Evolutionary conservation across 805 yeast genomes (phyloP).

Genomic region (Candida nemodendra): DNA sequence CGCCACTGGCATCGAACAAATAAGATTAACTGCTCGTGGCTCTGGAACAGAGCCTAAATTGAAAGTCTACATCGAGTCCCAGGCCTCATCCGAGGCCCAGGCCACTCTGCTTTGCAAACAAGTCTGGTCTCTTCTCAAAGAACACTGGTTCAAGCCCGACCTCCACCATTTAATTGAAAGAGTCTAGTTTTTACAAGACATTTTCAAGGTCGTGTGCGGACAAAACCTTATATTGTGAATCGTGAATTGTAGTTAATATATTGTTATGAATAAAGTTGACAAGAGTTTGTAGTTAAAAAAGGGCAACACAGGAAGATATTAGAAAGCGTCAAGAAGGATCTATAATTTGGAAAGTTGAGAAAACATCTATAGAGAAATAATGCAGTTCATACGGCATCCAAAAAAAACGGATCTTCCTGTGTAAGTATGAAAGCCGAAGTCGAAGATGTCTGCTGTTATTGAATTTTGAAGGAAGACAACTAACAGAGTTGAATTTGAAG

Average conservation of each 20-base stretch:
- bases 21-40: constrained; percentile 84
- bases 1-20: constrained; percentile 30
- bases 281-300: too few relatives aligned
- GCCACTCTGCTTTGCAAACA: constrained; percentile 54
- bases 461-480: constrained; percentile 1
- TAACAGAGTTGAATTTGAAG: too few relatives aligned
- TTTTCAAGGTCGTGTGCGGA: background rate
- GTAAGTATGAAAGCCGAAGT: constrained; percentile 26
- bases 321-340: too few relatives aligned
- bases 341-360: too few relatives aligned
- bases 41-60: constrained; percentile 97
- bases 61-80: constrained; percentile 86
- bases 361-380: constrained; percentile 10
- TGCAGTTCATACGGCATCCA: constrained; percentile 33
- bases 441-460: too few relatives aligned
- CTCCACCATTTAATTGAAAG: constrained; percentile 37
- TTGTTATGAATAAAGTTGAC: too few relatives aligned
- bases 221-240: too few relatives aligned
- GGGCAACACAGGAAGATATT: too few relatives aligned
- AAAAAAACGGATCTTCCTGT: constrained; percentile 51
- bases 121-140: constrained; percentile 63
- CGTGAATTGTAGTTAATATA: too few relatives aligned
- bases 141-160: constrained; percentile 71
- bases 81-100: constrained; percentile 41
- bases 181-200: constrained; percentile 21